A percentile compares a stretch with the other conserved stretches of the same genome.
Conservation (phyloP, 2,329 filamentous ascomycete genomes). For the Beauveria asiatica region DNA sequence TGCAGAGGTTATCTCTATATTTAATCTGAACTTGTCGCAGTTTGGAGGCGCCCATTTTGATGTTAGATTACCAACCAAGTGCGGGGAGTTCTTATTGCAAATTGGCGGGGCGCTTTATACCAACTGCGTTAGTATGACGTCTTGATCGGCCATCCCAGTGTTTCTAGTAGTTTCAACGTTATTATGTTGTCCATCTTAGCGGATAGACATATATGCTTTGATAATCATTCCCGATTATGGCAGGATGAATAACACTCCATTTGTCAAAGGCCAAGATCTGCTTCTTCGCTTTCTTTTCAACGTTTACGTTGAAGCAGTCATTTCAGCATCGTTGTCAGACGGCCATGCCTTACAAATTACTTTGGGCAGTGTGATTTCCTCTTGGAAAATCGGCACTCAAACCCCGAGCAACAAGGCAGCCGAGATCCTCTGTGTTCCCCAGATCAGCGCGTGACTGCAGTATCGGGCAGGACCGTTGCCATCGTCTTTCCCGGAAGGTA, state of each 20-base stretch:
- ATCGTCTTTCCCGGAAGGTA: background rate
- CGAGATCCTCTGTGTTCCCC: background rate
- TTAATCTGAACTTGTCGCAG: background rate
- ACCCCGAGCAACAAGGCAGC: background rate
- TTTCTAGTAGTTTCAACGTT: background rate
- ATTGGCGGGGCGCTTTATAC: background rate
- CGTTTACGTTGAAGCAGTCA: background rate
- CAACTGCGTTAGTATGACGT: background rate
- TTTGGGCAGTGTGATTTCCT: no score
- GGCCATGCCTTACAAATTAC: no score
- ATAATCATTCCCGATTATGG: no score
- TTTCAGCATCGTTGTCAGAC: background rate
- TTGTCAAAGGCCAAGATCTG: background rate
- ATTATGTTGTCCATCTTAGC: no score
- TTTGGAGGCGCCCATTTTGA: background rate
- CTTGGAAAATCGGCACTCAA: background rate
- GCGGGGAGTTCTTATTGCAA: background rate
- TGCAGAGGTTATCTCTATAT: background rate
- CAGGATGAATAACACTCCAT: no score
- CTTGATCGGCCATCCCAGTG: background rate
- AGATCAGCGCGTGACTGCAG: background rate
- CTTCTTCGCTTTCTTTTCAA: background rate
- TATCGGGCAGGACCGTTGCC: background rate
- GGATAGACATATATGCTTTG: no score
- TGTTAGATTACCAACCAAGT: slow-evolving; percentile 6